phyloP scores from a whole-genome alignment of 2,329 filamentous ascomycete species.

The Camptophora hylomeconis region DNA sequence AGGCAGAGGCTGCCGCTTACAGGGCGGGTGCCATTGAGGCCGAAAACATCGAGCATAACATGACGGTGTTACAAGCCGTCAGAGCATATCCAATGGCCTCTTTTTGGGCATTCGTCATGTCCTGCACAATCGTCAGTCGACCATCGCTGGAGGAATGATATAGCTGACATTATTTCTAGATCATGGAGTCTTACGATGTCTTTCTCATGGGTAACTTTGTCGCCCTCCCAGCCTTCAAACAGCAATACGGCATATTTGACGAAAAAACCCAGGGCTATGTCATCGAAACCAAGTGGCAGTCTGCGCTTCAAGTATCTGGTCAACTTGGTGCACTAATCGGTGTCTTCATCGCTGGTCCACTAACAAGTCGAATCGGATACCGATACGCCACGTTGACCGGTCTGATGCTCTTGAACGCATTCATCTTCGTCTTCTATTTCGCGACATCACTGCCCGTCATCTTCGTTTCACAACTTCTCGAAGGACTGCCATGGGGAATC shows the following conservation, averaged over 20 bases:
- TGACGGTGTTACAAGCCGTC: conserved; percentile 37
- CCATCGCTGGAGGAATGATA: conserved; percentile 12
- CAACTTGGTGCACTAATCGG: conserved; percentile 47
- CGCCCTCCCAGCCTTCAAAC: conserved; percentile 35
- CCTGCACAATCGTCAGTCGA: conserved; percentile 40
- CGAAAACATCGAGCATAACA: conserved; percentile 40
- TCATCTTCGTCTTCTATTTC: conserved; percentile 45
- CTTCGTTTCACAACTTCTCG: conserved; percentile 43
- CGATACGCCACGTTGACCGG: conserved; percentile 44
- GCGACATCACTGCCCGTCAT: conserved; percentile 32
- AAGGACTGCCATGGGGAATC: conserved; percentile 53
- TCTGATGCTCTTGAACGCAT: conserved; percentile 44
- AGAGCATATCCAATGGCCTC: conserved; percentile 40
- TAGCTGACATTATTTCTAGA: conserved; percentile 28
- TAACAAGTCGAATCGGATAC: conserved; percentile 50
- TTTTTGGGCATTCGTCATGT: conserved; percentile 44
- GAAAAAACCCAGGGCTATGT: conserved; percentile 16
- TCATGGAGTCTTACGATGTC: conserved; percentile 53
- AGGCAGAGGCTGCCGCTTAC: conserved; percentile 31
- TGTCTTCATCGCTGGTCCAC: conserved; percentile 46
- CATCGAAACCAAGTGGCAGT: conserved; percentile 45
- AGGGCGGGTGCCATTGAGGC: conserved; percentile 44
- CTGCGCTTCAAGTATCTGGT: conserved; percentile 42
- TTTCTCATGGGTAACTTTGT: conserved; percentile 50
- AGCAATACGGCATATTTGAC: conserved; percentile 32